These are phyloP conservation scores for Rugosomyces carneus DNA, from an alignment of 1,284 basidiomycete species.

Conservation along the genomic window DNA sequence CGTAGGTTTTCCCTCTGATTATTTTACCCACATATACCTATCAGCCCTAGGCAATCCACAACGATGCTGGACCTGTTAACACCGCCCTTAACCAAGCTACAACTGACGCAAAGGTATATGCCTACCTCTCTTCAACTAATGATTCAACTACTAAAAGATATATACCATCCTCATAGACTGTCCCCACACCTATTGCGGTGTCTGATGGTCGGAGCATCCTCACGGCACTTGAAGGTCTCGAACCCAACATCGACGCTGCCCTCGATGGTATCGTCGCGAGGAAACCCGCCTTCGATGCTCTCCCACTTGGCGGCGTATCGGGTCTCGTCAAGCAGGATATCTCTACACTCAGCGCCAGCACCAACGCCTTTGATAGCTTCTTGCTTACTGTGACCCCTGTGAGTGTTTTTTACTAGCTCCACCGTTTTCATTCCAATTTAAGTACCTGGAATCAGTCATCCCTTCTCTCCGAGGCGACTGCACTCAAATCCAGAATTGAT, in stretches of 20 bases:
- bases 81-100: slow-evolving; percentile 23
- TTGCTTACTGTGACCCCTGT: slow-evolving; percentile 19
- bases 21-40: background rate
- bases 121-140: background rate
- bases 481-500: slow-evolving; percentile 2
- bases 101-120: slow-evolving; percentile 20
- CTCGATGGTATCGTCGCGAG: slow-evolving; percentile 15
- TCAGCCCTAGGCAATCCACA: slow-evolving; percentile 25
- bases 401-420: background rate
- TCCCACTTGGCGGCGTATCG: slow-evolving; percentile 21
- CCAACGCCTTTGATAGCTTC: slow-evolving; percentile 15
- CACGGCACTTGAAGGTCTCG: slow-evolving; percentile 14
- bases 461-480: slow-evolving; percentile 4
- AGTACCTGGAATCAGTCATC: background rate
- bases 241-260: slow-evolving; percentile 18
- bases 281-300: slow-evolving; percentile 18
- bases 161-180: slow-evolving; percentile 1
- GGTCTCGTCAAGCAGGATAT: slow-evolving; percentile 24
- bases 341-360: slow-evolving; percentile 13
- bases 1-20: slow-evolving; percentile 15
- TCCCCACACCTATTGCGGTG: slow-evolving; percentile 12
- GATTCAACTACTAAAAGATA: background rate
- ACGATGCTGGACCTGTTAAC: slow-evolving; percentile 18
- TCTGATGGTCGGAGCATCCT: slow-evolving; percentile 19
- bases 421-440: background rate